These are phyloP conservation scores for Astragalus glycyphyllos DNA, from an alignment of 306 rosid genomes.

Conservation along the genomic window DNA sequence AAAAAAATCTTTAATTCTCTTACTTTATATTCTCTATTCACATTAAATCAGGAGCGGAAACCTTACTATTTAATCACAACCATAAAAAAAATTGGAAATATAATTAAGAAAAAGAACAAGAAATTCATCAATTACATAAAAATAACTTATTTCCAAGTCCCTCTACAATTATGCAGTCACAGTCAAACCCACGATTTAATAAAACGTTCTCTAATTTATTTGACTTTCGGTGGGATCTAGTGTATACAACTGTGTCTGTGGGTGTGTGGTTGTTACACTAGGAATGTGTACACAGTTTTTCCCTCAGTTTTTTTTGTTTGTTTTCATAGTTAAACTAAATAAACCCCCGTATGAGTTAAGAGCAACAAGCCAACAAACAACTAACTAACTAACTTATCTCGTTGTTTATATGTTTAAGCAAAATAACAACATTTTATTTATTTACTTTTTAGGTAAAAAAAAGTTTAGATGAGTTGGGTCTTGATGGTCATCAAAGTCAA, in stretches of 20 bases:
- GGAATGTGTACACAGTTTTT: neutral
- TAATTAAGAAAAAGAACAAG: neutral
- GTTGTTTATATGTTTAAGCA: neutral
- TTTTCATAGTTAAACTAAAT: neutral
- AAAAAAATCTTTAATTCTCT: too few relatives aligned
- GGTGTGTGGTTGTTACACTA: conserved; percentile 14
- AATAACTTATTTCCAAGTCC: neutral
- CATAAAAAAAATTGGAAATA: too few relatives aligned
- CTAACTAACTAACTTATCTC: neutral
- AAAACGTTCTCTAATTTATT: neutral
- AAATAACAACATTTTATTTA: too few relatives aligned
- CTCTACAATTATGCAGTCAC: neutral
- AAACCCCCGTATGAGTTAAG: neutral
- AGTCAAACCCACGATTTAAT: neutral
- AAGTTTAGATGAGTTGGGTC: too few relatives aligned
- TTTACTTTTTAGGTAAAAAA: too few relatives aligned
- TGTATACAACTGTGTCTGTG: too few relatives aligned
- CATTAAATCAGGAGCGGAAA: too few relatives aligned
- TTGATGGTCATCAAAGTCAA: too few relatives aligned
- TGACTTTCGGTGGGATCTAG: conserved; percentile 6
- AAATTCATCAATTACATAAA: neutral
- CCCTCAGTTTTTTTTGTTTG: neutral
- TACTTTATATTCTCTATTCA: too few relatives aligned
- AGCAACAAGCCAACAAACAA: conserved; percentile 8
- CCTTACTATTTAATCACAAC: too few relatives aligned